Evolutionary conservation across 73 alveolate species (phyloP).

Genomic region (Halteria grandinella): DNA sequence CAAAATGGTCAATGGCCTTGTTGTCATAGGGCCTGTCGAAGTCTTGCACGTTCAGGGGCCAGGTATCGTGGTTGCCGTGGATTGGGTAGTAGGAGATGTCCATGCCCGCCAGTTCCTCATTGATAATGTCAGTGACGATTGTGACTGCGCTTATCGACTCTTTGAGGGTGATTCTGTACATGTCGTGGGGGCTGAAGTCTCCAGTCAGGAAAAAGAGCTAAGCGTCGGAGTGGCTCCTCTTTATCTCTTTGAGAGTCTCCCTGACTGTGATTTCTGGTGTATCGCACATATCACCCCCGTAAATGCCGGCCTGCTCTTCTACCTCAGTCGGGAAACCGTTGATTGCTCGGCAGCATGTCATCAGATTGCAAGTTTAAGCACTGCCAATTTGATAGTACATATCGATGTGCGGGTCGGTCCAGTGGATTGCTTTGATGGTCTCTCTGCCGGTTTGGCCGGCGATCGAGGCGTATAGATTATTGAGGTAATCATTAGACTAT

Average conservation of each 20-base stretch:
- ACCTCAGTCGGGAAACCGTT: slow-evolving; percentile 71
- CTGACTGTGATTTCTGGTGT: too few species aligned
- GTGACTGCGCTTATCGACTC: slow-evolving; percentile 29
- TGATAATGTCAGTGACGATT: background rate
- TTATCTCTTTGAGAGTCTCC: too few species aligned
- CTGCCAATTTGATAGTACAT: slow-evolving; percentile 75
- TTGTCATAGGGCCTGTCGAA: background rate
- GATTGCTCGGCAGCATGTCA: slow-evolving; percentile 76
- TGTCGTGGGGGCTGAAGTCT: slow-evolving; percentile 73
- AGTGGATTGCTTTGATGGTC: slow-evolving; percentile 68
- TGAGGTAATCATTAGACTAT: slow-evolving; percentile 14
- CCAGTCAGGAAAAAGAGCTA: slow-evolving; percentile 85
- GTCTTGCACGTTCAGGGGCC: slow-evolving; percentile 52
- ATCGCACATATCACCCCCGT: slow-evolving; percentile 76
- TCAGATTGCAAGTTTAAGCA: slow-evolving; percentile 66
- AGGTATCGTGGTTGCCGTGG: slow-evolving; percentile 82
- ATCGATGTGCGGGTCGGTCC: slow-evolving; percentile 86
- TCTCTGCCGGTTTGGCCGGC: background rate
- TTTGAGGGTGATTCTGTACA: background rate
- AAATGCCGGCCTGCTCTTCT: slow-evolving; percentile 69
- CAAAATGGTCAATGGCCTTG: background rate
- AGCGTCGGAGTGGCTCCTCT: too few species aligned
- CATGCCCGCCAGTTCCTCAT: background rate
- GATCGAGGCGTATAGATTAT: background rate
- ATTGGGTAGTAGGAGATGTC: slow-evolving; percentile 60